Evolutionary conservation across 2,329 filamentous ascomycete species (phyloP).

Genomic region (Ceratocystis papillata): DNA sequence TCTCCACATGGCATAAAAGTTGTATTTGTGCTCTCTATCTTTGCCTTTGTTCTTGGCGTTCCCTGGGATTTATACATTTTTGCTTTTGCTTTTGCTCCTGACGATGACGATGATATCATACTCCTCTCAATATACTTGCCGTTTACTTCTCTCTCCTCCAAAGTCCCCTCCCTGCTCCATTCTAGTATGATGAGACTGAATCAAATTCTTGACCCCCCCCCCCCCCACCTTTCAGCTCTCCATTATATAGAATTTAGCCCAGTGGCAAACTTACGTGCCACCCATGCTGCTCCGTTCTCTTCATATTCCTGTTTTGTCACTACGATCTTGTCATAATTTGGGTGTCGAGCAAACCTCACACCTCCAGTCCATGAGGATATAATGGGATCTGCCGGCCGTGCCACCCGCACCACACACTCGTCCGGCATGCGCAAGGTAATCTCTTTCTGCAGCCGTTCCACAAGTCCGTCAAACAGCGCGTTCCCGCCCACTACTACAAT

Average conservation of each 20-base stretch:
- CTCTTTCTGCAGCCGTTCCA: slow-evolving; percentile 66
- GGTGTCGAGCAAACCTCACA: slow-evolving; percentile 62
- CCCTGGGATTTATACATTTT: slow-evolving; percentile 9
- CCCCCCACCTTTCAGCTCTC: not conserved
- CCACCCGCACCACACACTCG: slow-evolving; percentile 67
- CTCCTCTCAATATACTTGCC: slow-evolving; percentile 11
- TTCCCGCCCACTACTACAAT: slow-evolving; percentile 84
- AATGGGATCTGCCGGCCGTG: slow-evolving; percentile 59
- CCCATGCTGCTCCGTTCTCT: slow-evolving; percentile 68
- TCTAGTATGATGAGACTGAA: not conserved
- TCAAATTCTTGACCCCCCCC: too few relatives aligned
- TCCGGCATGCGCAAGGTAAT: slow-evolving; percentile 60
- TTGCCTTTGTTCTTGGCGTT: slow-evolving; percentile 7
- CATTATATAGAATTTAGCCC: slow-evolving; percentile 19
- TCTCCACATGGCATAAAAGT: not conserved
- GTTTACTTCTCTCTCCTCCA: slow-evolving; percentile 3
- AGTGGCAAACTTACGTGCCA: slow-evolving; percentile 55
- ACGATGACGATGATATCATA: slow-evolving; percentile 10
- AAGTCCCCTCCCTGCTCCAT: not conserved
- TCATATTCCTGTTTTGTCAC: slow-evolving; percentile 89
- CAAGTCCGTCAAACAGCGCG: slow-evolving; percentile 66
- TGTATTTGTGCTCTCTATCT: not conserved
- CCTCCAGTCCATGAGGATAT: slow-evolving; percentile 77
- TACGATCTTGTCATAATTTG: slow-evolving; percentile 53
- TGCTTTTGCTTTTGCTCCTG: slow-evolving; percentile 1